Conservation (phyloP, 768 basidiomycete species). For the Boletus rubescentipes region DNA sequence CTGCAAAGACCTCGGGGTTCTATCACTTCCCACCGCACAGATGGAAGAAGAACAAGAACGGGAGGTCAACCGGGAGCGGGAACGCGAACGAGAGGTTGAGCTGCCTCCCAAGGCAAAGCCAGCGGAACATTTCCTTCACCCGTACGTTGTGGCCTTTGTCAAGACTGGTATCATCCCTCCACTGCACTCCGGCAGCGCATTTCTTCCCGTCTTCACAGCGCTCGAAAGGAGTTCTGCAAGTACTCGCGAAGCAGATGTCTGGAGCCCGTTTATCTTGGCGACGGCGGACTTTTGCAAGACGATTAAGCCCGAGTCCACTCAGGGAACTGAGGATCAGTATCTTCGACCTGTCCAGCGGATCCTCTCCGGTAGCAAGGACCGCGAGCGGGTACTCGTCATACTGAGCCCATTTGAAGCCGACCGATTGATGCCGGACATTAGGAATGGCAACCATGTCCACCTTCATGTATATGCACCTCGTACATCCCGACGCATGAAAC, state of each 20-base stretch:
- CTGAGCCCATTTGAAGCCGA: no score
- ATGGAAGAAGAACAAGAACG: constrained; percentile 40
- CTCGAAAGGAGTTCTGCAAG: neutral
- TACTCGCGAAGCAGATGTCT: constrained; percentile 4
- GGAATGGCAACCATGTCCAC: no score
- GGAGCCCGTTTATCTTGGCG: neutral
- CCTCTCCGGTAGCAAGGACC: constrained; percentile 1
- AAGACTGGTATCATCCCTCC: constrained; percentile 23
- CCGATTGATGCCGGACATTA: no score
- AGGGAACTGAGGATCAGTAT: neutral
- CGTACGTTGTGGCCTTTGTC: constrained; percentile 34
- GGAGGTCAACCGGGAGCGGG: no score
- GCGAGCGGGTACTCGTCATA: neutral
- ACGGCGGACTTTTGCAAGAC: neutral
- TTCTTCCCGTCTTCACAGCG: constrained; percentile 17
- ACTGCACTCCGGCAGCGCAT: constrained; percentile 15
- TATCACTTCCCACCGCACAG: constrained; percentile 11
- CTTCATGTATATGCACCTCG: no score
- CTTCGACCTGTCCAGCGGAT: constrained; percentile 23
- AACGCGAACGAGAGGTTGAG: constrained; percentile 28
- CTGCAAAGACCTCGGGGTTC: constrained; percentile 6
- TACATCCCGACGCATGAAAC: no score
- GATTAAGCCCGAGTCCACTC: neutral
- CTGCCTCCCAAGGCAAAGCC: constrained; percentile 30
- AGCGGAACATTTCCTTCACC: constrained; percentile 11